Base-by-base conservation (phyloP, 139 green algal species). In the Picochlorum sp. region DNA sequence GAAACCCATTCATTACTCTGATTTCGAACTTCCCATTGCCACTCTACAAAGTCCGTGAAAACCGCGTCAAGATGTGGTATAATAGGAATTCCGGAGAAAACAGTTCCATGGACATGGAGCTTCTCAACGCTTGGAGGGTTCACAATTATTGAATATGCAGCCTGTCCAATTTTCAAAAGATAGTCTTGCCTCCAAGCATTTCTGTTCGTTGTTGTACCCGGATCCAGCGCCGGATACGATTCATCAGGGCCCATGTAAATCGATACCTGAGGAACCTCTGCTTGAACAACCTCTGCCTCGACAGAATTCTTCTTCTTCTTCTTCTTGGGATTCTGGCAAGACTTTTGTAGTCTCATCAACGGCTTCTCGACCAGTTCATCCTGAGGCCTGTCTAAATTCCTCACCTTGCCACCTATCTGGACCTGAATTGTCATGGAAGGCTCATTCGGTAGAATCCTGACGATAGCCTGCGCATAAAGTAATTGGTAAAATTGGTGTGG, bases 71-170 rank as follows among this genome's bases (percentile, higher is more conserved):
- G 16, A 58, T 57, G 34, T 4, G 68, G 52, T 24, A 79, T 28
- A 26, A 79, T 45, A 1, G 73, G 73, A 18, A 74, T 61, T 23
- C 73, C 73, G 45, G 69, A 57, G 59, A 79, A 73, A 10, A 61
- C 32, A 23, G 26, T 45, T 3, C 61, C 63, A n/a, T 70, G 52
- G 44, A 70, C 18, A 32, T 75, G 62, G 41, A 81, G 30, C 56
- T 78, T 69, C 21, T 82, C 75, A 4, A 84, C 68, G 2, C 77
- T 76, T 5, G 87, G 87, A 57, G 86, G 83, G 68, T 94, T 94
- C 26, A 81, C 16, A 2, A 69, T 44, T 9, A 94, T 52, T 0
- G 50, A 18, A 58, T 85, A 88, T 9, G 50, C 41, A 9, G 74
- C 30, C 3, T 45, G 44, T 0, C 77, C 83, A 2, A 94, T 70